Evolutionary conservation across 1,284 basidiomycete genomes (phyloP), one percentile per base, ranked within the genome.

Genomic region (Cutaneotrichosporon sp.): DNA sequence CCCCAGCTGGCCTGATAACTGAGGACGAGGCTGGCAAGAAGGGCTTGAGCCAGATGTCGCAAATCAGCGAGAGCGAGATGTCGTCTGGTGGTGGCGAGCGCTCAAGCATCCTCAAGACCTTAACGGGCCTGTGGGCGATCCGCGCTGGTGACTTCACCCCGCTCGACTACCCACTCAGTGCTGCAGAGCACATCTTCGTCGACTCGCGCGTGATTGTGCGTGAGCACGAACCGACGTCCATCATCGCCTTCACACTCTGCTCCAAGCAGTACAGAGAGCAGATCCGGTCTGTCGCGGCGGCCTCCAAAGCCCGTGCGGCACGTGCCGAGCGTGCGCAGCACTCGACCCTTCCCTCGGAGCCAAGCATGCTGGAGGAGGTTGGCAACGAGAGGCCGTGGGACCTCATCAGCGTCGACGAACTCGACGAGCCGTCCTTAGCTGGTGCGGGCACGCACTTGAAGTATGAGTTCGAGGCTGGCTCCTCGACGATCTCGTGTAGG

Each of bases 211-310:
- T 98, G 84, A 89, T 98, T 54, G 90, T 99, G 27, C 87, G 97
- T 24, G 95, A 95, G 53, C 95, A 98, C 75, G 97, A 99, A 78
- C 97, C 97, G 3, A 97, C 94, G 0, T 97, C 94, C 10, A 97
- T 99, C 71, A 95, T 99, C 67, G 95, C 97, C 4, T 87, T 98
- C 59, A 94, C 94, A 10, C 82, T 99, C 50, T 92, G 90, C 89
- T 93, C 94, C 3, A 88, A 88, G 25, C 89, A 90, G 67, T 97
- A 98, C 77, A 85, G 89, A 36, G 91, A 95, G 22, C 89, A 92
- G 84, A 82, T 95, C 58, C 79, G 75, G 4, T 66, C 90, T 85
- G n/a, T 94, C 86, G 88, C 65, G 8, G 51, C 56, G 10, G 58
- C 54, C 9, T 45, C 60, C 51, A 62, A 58, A 49, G 51, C 56